A percentile compares a stretch with the other conserved stretches of the same genome.
phyloP scores from a whole-genome alignment of 345 rosid genomes.

The Eucalyptus albens region DNA sequence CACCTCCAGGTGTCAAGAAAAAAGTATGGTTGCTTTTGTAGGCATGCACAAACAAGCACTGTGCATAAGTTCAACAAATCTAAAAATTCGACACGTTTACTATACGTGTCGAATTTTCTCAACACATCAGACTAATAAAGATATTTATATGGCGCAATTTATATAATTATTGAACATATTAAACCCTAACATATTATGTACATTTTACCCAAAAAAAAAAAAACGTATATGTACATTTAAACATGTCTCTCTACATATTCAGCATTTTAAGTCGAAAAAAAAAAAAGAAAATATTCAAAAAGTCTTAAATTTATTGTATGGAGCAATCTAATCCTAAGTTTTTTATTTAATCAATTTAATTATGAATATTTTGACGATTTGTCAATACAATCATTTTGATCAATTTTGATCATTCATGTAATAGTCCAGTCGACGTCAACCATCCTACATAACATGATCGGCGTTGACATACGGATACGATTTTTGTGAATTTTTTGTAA shows the following conservation, averaged over 20 bases:
- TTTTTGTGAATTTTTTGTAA: too few species aligned
- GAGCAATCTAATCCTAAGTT: too few species aligned
- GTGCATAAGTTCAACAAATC: not conserved
- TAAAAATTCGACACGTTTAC: too few species aligned
- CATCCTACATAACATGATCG: not conserved
- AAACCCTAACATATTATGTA: not conserved
- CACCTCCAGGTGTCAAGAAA: not conserved
- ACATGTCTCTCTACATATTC: not conserved
- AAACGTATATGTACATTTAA: not conserved
- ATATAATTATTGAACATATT: not conserved
- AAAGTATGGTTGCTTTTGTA: not conserved
- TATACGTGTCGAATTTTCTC: too few species aligned
- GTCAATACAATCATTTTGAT: too few species aligned
- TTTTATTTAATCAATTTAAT: too few species aligned
- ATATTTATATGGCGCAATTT: not conserved
- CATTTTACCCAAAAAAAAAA: not conserved
- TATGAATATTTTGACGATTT: too few species aligned
- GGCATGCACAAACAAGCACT: not conserved
- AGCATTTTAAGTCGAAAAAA: too few species aligned
- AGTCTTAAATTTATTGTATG: too few species aligned
- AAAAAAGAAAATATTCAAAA: too few species aligned
- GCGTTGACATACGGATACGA: accelerated
- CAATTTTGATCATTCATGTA: not conserved
- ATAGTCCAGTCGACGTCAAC: not conserved
- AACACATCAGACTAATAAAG: too few species aligned